Evolutionary conservation across 441 rosid genomes (phyloP), one percentile per base, ranked within the genome.

Genomic region (Hypseocharis bilobata): DNA sequence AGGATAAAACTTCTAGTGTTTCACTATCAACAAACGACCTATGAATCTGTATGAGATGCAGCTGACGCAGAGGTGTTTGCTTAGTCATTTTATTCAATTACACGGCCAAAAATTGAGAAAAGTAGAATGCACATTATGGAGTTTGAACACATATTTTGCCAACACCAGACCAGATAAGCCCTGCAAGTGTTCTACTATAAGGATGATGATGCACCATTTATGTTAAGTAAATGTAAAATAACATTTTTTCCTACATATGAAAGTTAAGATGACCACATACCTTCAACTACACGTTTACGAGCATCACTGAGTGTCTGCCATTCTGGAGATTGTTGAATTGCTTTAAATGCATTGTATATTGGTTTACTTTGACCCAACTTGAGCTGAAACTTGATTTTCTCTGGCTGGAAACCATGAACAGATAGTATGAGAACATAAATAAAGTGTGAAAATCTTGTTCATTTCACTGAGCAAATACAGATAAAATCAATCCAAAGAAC

Each of bases 291-390:
- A 65, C 96, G 88, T 70, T 82, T 88, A 45, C 81, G 76, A 70
- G 92, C 90, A 69, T 81, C 88, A 64, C 77, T 87, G 3, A 86
- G 80, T 3, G 84, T 70, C 19, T 77, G 60, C 94, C 92, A 89
- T 5, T 86, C 84, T 28, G 86, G 74, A 69, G 90, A 86, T 13
- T 87, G 88, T 65, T 68, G 83, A 63, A 87, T 84, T 65, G 86
- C 88, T 74, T 80, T 81, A 73, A 87, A 87, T 16, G 94, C 88
- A 72, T 81, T 78, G 78, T 84, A 86, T 56, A 89, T 79, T 45
- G 96, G 96, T 70, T 82, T 84, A 73, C 96, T 89, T 72, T 89
- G 96, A 28, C 88, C 88, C 44, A 89, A 68, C 64, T 86, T 84
- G 30, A 87, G 88, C 81, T 69, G 77, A 58, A 89, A 89, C 69